Base-by-base conservation (phyloP, 148 eudicot genomes). In the Euryodendron excelsum region DNA sequence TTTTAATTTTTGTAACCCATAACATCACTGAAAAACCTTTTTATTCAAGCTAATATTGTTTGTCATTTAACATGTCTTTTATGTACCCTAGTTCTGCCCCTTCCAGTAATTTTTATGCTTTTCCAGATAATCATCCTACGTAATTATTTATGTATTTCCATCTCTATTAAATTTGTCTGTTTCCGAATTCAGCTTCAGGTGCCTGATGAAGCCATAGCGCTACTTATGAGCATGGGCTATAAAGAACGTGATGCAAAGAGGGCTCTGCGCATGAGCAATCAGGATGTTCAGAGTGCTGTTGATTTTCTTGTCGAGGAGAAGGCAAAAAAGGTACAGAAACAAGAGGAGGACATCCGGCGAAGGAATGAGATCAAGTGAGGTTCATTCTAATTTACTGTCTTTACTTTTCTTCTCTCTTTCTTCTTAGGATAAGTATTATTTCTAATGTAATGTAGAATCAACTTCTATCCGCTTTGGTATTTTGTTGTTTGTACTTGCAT, bases 221-320 rank as follows among this genome's bases (percentile, higher is more conserved):
- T 85, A 48, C 81, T 95, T 36, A 79, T 93, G 89, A 82, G 97
- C 85, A 93, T 95, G 97, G 99, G 99, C 52, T 93, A 93, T 77
- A 80, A 82, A 81, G 93, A 93, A 86, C 82, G 69, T 44, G 86
- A 90, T 75, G 90, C 93, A 45, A 95, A 85, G 74, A 89, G 94
- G 71, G 96, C 99, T 69, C 80, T 95, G 76, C 92, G 94, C 80
- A 87, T 95, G 90, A 95, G 84, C 86, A 87, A 85, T 67, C 96
- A 91, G 78, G 88, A 90, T 80, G 80, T 90, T 80, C 87, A 83
- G 70, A 84, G 88, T 75, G 97, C 99, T 53, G 82, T 95, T 58
- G 91, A 85, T 72, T 93, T 95, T 85, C 88, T 95, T 69, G 80
- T 88, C 14, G 94, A 89, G 88, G 97, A 91, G 84, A 90, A 76